Evolutionary conservation across 257 asterid species (phyloP).

Genomic region (Solanum chiquidenum): DNA sequence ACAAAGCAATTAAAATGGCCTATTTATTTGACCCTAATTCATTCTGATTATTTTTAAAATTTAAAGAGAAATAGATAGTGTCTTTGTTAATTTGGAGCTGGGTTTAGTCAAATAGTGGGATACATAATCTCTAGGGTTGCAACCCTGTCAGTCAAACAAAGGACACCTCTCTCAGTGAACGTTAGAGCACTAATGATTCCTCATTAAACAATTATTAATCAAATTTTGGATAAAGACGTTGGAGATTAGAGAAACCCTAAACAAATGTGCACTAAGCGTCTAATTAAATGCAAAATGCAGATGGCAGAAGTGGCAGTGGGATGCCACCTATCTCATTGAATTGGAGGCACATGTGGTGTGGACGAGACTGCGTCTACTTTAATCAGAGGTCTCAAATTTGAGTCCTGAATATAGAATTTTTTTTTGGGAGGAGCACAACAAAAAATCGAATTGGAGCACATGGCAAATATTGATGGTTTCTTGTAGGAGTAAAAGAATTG

Average conservation of each 20-base stretch:
- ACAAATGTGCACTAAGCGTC: neutral
- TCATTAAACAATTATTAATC: neutral
- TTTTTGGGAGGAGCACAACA: fast-evolving
- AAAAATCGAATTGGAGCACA: neutral
- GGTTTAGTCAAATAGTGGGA: neutral
- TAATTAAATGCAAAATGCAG: neutral
- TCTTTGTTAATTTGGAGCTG: neutral
- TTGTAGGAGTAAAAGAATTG: neutral
- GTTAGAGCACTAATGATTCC: conserved; percentile 4
- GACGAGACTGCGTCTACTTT: too few species aligned
- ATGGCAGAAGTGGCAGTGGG: neutral
- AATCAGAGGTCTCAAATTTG: too few species aligned
- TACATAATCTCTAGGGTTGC: neutral
- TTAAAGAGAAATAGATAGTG: neutral
- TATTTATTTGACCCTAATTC: neutral
- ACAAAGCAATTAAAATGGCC: neutral
- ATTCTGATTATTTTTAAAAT: neutral
- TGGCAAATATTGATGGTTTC: neutral
- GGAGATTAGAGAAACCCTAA: neutral
- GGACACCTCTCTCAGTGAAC: neutral
- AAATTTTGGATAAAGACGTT: neutral
- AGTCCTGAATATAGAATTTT: too few species aligned
- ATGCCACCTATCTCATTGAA: neutral
- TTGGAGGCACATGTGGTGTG: neutral
- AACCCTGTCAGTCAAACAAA: neutral